Evolutionary conservation across 1,139 yeast species (phyloP), one percentile per base, ranked within the genome.

Genomic region (Kodamaea sp.): DNA sequence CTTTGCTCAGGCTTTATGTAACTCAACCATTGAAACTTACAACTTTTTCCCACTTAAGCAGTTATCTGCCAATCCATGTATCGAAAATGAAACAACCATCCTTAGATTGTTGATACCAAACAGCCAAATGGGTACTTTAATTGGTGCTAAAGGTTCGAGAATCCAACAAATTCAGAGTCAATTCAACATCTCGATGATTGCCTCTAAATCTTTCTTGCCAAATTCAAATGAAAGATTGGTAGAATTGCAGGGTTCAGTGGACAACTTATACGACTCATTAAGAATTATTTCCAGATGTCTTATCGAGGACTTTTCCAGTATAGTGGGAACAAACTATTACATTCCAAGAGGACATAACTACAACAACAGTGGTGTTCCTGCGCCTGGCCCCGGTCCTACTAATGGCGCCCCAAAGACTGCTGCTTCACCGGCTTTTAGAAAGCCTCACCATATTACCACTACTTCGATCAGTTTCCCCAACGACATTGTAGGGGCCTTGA

Each of bases 51-150:
- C 87, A 11, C 69, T 82, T 43, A 81, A 79, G 46, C 77, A 80
- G 46, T 66, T 82, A 43, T 66, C 78, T 38, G 67, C 67, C 13
- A 61, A 72, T 22, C 74, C 79, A 11, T 63, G 73, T 31, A 63
- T 74, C 28, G 73, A 73, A 32, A 79, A 78, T 24, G 67, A 70
- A 35, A 69, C 76, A 7, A 71, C 84, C 19, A 71, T 80, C 26
- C 63, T 88, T 49, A 74, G 96, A 52, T 66, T 89, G 34, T 68
- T 90, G 43, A 73, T 89, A 42, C 90, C 96, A 30, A 89, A 89
- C 62, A 74, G 83, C 42, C 96, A 88, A 61, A 83, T 89, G 80
- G 96, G 97, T 28, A 82, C 95, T 8, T 76, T 89, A 36, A 89
- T 89, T 57, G 97, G 97, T 32, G 79, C 86, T 39, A 86, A 78